Evolutionary conservation across 306 rosid species (phyloP), one percentile per base, ranked within the genome.

Genomic region (Castanospermum australe): DNA sequence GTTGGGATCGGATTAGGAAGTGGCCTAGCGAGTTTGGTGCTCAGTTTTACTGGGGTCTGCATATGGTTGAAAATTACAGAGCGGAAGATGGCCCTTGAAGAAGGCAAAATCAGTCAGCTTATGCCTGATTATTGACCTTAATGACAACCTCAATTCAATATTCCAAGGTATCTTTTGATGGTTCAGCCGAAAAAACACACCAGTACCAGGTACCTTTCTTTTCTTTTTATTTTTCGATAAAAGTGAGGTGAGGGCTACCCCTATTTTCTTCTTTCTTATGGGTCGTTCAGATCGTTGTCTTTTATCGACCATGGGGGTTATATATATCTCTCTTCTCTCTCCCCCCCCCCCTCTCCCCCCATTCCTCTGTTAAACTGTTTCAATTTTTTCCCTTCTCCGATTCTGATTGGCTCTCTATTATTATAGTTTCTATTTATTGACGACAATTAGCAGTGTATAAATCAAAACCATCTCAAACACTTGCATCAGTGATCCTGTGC

Each of bases 1-100:
- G 99, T 93, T 50, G 97, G 96, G 77, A 95, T 95, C 74, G 99
- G 99, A 14, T 79, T 95, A 20, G 99, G 99, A 42, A 95, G 99
- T 82, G 99, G 99, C 2, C 71, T 95, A 0, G 96, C 93, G 0
- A 95, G 99, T 63, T 78, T 95, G 82, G 92, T 95, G 15, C 80
- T 95, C 0, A 95, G 99, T 71, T 95, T 95, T 18, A 89, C 97
- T 6, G 99, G 92, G 12, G 99, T 95, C 8, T 95, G 99, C 67
- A 86, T 95, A 21, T 95, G 99, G 99, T 86, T 95, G 81, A 92
- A 87, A 86, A 60, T 93, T 48, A 88, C 98, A 0, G 99, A 95
- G 45, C 73, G 92, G 41, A 95, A 91, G 73, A 86, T 89, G 93
- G 91, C 88, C 0, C 77, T 82, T 9, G 95, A 95, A 24, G 99